Percentiles rank a stretch among this genome's conserved stretches.
Evolutionary conservation across 495 filamentous ascomycete species (phyloP).

Genomic region (Talaromyces stipitatus): DNA sequence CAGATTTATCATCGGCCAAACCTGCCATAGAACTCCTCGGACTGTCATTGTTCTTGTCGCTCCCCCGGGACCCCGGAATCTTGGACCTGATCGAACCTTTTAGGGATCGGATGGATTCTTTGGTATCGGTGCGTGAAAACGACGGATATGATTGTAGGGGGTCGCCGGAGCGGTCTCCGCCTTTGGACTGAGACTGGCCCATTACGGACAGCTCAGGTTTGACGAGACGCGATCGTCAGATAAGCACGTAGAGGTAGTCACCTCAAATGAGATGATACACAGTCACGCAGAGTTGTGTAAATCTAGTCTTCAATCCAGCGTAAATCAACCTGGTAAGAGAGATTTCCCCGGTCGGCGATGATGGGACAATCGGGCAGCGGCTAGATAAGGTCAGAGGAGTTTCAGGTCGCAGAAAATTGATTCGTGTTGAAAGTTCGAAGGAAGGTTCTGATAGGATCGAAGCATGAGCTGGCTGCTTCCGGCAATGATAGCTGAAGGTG

Average conservation of each 20-base stretch:
- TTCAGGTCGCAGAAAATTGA: not conserved
- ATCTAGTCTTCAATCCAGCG: no score
- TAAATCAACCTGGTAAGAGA: not conserved
- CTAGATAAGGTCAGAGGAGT: not conserved
- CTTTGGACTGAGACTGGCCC: slow-evolving; percentile 91
- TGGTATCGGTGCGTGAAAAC: slow-evolving; percentile 89
- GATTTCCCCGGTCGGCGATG: not conserved
- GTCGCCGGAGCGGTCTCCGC: slow-evolving; percentile 48
- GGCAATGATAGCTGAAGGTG: not conserved
- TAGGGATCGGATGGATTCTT: slow-evolving; percentile 86
- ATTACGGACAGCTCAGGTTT: slow-evolving; percentile 40
- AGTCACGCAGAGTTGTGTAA: no score
- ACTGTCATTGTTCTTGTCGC: slow-evolving; percentile 59
- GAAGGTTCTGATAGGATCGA: not conserved
- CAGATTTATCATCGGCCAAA: slow-evolving; percentile 59
- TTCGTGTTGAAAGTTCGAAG: not conserved
- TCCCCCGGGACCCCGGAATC: slow-evolving; percentile 56
- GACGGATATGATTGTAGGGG: slow-evolving; percentile 76
- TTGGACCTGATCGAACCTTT: slow-evolving; percentile 66
- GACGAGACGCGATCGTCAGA: not conserved
- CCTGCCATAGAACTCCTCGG: slow-evolving; percentile 64
- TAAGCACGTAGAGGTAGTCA: not conserved
- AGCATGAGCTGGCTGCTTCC: not conserved
- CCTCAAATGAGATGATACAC: not conserved
- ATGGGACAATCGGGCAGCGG: not conserved